Evolutionary conservation across 306 rosid genomes (phyloP), one percentile per base, ranked within the genome.

Genomic region (Hylodesmum podocarpum): DNA sequence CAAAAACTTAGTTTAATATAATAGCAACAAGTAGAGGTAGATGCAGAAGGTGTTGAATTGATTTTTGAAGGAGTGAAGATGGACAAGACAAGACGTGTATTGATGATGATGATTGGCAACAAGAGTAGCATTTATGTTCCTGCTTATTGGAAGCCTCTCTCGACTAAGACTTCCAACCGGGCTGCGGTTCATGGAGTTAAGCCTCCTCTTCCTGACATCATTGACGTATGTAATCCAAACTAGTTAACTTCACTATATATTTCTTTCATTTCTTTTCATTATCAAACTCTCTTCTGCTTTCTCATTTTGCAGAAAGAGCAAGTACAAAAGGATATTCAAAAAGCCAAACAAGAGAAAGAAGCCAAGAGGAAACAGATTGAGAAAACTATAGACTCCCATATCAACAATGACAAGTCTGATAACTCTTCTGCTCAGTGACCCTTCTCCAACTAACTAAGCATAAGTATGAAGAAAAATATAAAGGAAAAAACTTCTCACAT

Each of bases 311-410:
- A 82, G 88, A 77, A 66, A 81, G 87, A 85, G 25, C 65, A 81
- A 80, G 81, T 82, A 40, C 41, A 81, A 18, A 66, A 47, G 79
- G 66, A 70, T 41, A 80, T 88, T 61, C 43, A 76, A 47, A 77
- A 61, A 54, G 86, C 74, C 9, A 84, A 65, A 66, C 59, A 84
- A 81, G 73, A 79, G 71, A 86, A 66, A 8, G 81, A 84, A 47
- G 75, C 72, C 8, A 70, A 66, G 80, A 84, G 84, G 75, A 68
- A 66, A 46, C 79, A 86, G 71, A 44, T 86, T 39, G 85, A 84
- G 84, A 80, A 82, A 81, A 34, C 70, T 11, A 66, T 75, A 34
- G 83, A 84, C 29, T 84, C 86, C 61, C 79, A 70, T 21, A 3
- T 82, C 73, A 47, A 44, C 34, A 41, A 28, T 68, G 53, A 70